phyloP scores from a whole-genome alignment of 352 stramenopile genomes.

The Phytophthora pistaciae region DNA sequence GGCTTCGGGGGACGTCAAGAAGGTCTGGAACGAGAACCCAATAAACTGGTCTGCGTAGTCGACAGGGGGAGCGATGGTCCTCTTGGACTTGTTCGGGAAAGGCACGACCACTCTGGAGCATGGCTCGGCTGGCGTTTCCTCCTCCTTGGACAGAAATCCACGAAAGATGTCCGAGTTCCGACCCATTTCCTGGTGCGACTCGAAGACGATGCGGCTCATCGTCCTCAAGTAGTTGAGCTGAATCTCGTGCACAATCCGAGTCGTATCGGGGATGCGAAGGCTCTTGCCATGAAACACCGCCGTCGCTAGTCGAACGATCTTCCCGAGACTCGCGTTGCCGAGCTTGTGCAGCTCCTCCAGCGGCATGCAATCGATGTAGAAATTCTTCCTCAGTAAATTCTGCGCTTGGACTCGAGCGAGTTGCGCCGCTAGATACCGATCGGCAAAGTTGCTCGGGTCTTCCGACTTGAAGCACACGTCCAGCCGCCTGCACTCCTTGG shows the following conservation, averaged over 20 bases:
- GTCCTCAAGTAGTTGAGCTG: conserved; percentile 92
- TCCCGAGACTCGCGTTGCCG: conserved; percentile 79
- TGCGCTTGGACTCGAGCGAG: conserved; percentile 66
- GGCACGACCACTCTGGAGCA: conserved; percentile 53
- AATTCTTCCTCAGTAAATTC: conserved; percentile 73
- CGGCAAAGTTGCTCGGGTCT: conserved; percentile 79
- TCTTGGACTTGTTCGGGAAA: conserved; percentile 25
- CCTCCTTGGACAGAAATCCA: conserved; percentile 57
- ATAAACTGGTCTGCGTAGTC: conserved; percentile 91
- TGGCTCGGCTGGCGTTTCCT: conserved; percentile 46
- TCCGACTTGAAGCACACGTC: conserved; percentile 89
- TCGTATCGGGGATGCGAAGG: conserved; percentile 75
- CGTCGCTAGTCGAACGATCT: conserved; percentile 77
- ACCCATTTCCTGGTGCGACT: conserved; percentile 66
- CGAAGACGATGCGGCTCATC: conserved; percentile 94
- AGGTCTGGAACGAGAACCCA: conserved; percentile 88
- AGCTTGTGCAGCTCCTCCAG: conserved; percentile 86
- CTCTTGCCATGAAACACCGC: conserved; percentile 76
- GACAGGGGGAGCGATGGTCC: conserved; percentile 55
- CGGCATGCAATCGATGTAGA: conserved; percentile 91
- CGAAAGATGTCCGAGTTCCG: conserved; percentile 72
- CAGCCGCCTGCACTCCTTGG: conserved; percentile 56
- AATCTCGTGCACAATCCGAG: conserved; percentile 87
- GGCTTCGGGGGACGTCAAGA: conserved; percentile 82
- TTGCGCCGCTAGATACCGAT: conserved; percentile 77